These are phyloP conservation scores for Schizonepeta tenuifolia DNA, from an alignment of 257 asterid species.

Conservation along the genomic window DNA sequence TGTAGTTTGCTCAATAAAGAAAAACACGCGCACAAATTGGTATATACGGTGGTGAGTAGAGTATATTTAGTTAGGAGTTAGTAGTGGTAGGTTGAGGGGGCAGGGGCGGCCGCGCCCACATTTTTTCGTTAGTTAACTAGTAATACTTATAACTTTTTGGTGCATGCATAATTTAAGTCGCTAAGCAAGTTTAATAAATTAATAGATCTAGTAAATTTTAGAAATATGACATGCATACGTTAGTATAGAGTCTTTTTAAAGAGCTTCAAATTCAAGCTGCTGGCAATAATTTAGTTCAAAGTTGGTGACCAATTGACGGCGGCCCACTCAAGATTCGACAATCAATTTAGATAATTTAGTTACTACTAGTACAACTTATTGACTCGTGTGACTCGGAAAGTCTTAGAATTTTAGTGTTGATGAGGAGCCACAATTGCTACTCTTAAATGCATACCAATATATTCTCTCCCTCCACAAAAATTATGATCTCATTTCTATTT, in stretches of 20 bases:
- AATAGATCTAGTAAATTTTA: neutral
- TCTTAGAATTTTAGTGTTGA: neutral
- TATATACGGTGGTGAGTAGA: too few species aligned
- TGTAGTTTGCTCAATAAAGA: too few species aligned
- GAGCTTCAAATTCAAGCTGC: conserved; percentile 2
- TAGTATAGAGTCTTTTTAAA: neutral
- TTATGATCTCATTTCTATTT: too few species aligned
- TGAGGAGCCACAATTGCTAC: neutral
- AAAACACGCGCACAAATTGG: too few species aligned
- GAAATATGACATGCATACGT: too few species aligned
- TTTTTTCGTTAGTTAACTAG: too few species aligned
- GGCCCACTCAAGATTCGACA: neutral
- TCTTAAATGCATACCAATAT: neutral
- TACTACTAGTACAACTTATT: neutral
- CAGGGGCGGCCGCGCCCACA: too few species aligned
- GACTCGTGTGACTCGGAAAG: conserved; percentile 24
- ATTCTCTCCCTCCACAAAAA: too few species aligned
- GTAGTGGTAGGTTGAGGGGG: too few species aligned
- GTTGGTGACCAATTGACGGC: conserved; percentile 24
- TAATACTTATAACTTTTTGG: neutral
- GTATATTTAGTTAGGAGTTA: too few species aligned
- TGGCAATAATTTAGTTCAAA: neutral
- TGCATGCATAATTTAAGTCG: neutral
- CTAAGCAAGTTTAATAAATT: neutral
- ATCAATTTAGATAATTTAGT: neutral